Base-by-base conservation (phyloP, 2,329 filamentous ascomycete genomes). In the Cercospora sp. region DNA sequence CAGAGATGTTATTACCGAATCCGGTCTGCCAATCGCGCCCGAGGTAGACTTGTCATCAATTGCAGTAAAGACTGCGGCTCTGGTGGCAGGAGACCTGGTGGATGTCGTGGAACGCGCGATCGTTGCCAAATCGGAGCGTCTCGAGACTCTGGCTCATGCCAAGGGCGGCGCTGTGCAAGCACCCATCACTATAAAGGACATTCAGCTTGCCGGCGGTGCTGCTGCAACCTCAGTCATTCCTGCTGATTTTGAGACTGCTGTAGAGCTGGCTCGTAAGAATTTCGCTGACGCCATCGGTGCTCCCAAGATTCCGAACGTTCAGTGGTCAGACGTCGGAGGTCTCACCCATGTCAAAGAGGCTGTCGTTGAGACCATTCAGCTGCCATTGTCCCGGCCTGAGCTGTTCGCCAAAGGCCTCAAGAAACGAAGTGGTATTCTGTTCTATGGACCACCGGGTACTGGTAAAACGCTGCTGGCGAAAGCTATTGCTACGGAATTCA, bases 321-420 rank as follows among this genome's bases (percentile, higher is more conserved):
- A 90, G 23, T 99, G 94, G 94, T 91, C 94, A 73, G 94, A 99
- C 78, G 94, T 99, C 20, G 94, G 94, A 79, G 94, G 95, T 60
- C 85, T 98, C 33, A 89, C 91, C 31, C 93, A 97, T 74, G 94
- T 98, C 78, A 98, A 98, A 82, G 93, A 97, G 73, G 94, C 94
- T n/a, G 91, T 98, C 63, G 92, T 93, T 78, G 95, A 98, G 79
- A 98, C 95, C 0, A 98, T 98, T 64, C 94, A 97, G 78, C 85
- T 98, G 39, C 95, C 94, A 0, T 86, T 98, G 1, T 92, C 96
- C 70, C 87, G 94, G 9, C 94, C 94, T 0, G 95, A 98, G 79
- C 86, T 98, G 1, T 98, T 98, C 75, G 94, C 94, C 33, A 96
- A 94, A 83, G 95, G 94, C 60, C 95, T 98, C 91, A 97, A 97